Conservation (phyloP, 768 basidiomycete species). For the Mycena pura region DNA sequence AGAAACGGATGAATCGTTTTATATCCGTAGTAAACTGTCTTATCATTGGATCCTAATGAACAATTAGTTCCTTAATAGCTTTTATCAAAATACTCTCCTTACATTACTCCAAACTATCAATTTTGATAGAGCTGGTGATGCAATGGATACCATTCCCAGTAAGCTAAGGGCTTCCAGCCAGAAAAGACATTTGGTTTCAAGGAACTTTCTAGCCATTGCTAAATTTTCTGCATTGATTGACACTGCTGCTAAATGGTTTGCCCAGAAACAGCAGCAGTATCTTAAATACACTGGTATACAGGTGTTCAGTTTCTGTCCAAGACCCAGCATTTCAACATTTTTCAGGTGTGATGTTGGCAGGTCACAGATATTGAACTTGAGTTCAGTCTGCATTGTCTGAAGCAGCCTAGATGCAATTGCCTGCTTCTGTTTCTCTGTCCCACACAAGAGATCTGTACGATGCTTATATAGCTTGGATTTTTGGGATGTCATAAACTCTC, state of each 20-base stretch:
- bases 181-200: background rate
- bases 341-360: too few relatives aligned
- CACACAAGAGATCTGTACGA: background rate
- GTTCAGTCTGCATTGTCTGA: too few relatives aligned
- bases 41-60: background rate
- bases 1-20: background rate
- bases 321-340: background rate
- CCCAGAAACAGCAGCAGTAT: background rate
- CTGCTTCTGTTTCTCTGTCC: background rate
- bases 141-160: background rate
- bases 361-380: too few relatives aligned
- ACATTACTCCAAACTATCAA: background rate
- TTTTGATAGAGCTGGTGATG: background rate
- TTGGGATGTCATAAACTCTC: conserved; percentile 2
- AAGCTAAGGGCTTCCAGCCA: conserved; percentile 4
- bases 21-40: background rate
- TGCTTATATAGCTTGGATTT: background rate
- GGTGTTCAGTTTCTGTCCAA: background rate
- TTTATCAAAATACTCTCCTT: background rate
- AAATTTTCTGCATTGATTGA: background rate
- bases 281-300: background rate
- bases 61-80: background rate
- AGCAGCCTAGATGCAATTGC: background rate
- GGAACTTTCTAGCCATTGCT: background rate
- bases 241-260: background rate